Evolutionary conservation across 306 rosid genomes (phyloP).

Genomic region (Castanea crenata): DNA sequence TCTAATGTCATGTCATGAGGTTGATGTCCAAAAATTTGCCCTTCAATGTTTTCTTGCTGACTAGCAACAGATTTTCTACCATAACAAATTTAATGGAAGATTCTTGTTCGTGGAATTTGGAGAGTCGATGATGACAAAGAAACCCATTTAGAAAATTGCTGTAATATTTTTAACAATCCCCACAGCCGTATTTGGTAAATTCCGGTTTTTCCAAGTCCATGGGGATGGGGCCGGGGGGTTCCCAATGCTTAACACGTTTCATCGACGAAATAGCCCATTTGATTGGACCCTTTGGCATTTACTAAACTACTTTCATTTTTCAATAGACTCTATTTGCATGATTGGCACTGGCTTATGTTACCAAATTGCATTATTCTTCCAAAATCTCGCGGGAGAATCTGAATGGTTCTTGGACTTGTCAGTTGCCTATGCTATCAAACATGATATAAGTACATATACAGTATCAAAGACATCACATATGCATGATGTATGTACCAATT

Average conservation of each 20-base stretch:
- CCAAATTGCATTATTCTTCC: constrained; percentile 26
- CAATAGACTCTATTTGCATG: not conserved
- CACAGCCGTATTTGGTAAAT: not conserved
- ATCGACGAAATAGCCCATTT: not conserved
- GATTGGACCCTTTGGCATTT: constrained; percentile 22
- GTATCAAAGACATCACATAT: not conserved
- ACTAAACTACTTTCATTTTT: not conserved
- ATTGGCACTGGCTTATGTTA: not conserved
- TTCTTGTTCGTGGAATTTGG: constrained; percentile 21
- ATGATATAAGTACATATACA: not conserved
- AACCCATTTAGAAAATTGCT: constrained; percentile 8
- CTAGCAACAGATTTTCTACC: no score
- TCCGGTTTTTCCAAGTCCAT: constrained; percentile 10
- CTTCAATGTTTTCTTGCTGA: no score
- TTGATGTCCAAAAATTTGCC: no score
- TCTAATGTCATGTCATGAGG: not conserved
- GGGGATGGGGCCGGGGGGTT: not conserved
- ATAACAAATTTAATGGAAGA: not conserved
- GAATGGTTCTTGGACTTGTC: constrained; percentile 17
- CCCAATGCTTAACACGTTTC: no score
- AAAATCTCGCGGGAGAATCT: constrained; percentile 13
- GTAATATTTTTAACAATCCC: not conserved
- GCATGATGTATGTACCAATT: no score
- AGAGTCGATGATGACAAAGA: constrained; percentile 42
- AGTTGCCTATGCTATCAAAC: not conserved